Base-by-base conservation (phyloP, 2,329 filamentous ascomycete genomes). In the Aspergillus terreus region DNA sequence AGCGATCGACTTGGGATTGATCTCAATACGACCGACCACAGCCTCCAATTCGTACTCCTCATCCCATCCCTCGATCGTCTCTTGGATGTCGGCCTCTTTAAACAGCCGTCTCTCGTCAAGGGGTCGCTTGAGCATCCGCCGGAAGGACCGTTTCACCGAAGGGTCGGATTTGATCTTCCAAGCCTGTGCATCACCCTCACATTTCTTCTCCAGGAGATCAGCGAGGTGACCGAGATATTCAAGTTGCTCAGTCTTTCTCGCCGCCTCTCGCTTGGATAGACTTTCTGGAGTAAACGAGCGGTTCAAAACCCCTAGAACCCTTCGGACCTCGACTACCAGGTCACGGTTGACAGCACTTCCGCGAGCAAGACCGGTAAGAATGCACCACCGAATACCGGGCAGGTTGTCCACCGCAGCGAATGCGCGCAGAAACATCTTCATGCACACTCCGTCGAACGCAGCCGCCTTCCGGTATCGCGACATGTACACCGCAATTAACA, bases 311-410 rank as follows among this genome's bases (percentile, higher is more conserved):
- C 54, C 60, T 21, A 69, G 40, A 25, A 67, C 46, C 5, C 65
- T 64, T 25, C 62, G 58, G 7, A 63, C 60, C 49, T 74, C 72
- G 15, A 64, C 65, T 2, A 71, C 54, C 25, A 74, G 65, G 44
- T 68, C 61, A 21, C 50, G 62, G 36, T 52, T 63, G 21, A 67
- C 49, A 11, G 66, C 63, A 30, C 65, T 69, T 2, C 57, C 53
- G 25, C 71, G 67, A 25, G 66, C 60, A 21, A 74, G 58, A n/a
- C 62, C 67, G 2, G 69, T 69, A 47, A 72, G 47, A 38, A 74
- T 63, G 45, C 70, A 72, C 72, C 72, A 74, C 45, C 71, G 69
- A 2, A 73, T 55, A 2, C 71, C 72, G n/a, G 63, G 59, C 6
- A 68, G 48, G 30, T 71, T 64, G 4, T 62, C 58, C 4, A 54